A percentile compares a stretch with the other conserved stretches of the same genome.
These are phyloP conservation scores for Bathelium albidoporum DNA, from an alignment of 495 filamentous ascomycete species.

Conservation along the genomic window DNA sequence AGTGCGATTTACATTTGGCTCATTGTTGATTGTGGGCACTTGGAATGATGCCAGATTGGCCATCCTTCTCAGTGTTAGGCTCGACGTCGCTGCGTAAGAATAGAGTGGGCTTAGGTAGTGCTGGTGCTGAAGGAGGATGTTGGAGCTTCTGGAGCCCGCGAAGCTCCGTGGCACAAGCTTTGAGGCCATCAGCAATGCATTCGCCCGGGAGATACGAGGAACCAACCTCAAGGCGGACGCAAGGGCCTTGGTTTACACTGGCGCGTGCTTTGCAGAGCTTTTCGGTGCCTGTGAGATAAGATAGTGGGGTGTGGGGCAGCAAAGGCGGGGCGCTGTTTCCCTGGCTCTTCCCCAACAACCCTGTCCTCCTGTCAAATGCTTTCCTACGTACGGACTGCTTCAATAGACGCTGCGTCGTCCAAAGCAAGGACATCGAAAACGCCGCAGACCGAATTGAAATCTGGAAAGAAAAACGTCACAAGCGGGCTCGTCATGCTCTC, in stretches of 20 bases:
- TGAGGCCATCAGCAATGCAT: not conserved
- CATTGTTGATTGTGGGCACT: conserved; percentile 77
- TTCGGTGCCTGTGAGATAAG: not conserved
- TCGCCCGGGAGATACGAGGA: not conserved
- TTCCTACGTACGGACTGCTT: too few species aligned
- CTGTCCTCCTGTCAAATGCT: too few species aligned
- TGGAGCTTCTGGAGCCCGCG: not conserved
- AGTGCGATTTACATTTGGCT: conserved; percentile 67
- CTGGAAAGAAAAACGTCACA: not conserved
- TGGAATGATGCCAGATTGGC: conserved; percentile 66
- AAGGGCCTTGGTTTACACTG: not conserved
- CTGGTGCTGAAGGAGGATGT: not conserved
- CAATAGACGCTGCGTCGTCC: not conserved
- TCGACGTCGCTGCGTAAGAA: not conserved
- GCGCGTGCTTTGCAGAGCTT: too few species aligned
- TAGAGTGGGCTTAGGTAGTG: not conserved
- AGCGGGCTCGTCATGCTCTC: conserved; percentile 14
- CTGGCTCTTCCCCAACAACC: too few species aligned
- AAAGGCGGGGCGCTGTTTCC: too few species aligned
- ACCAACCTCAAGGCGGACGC: not conserved
- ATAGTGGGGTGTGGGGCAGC: not conserved
- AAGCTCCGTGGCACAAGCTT: not conserved
- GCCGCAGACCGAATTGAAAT: not conserved
- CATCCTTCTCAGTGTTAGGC: conserved; percentile 10
- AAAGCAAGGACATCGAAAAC: not conserved